Base-by-base conservation (phyloP, 139 green algal species). In the Mychonastes homosphaera region DNA sequence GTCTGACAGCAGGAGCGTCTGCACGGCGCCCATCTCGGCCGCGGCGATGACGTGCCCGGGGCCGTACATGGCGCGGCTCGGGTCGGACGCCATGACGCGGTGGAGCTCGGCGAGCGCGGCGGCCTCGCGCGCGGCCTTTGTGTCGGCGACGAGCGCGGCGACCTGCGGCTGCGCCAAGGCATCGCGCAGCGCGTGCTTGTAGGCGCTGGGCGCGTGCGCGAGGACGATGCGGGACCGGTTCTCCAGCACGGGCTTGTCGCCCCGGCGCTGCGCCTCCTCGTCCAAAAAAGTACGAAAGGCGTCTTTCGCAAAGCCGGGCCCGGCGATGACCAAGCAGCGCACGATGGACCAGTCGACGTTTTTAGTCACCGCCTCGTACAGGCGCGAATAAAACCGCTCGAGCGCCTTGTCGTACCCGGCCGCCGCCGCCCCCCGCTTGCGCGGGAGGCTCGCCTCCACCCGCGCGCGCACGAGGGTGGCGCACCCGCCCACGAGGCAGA, bases 281-380 rank as follows among this genome's bases (percentile, higher is more conserved):
- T 86, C 70, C 52, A 97, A 54, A 60, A 80, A 88, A 4, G 40
- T 24, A 30, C 41, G 23, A 59, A 97, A 87, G 48, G 73, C 48
- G 56, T 98, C 90, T 72, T 97, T 97, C 13, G 79, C 78, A 69
- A 97, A 98, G 8, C 91, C 91, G 8, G 91, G 91, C 2, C 88
- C 90, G 21, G 91, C 91, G 19, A 98, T 85, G 12, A 98, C 80
- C 16, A 98, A 72, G 65, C 91, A 97, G 51, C 87, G 85, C 35
- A 96, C 80, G 3, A 94, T 63, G 0, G 57, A 62, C 69, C 90
- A 97, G 79, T 96, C 83, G 5, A 97, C 78, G 64, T 95, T 77
- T 1, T 79, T 69, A 28, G 83, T 44, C 3, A 97, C 71, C 2
- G 85, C 80, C 13, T 53, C 69, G n/a, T 71, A 84, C 44, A 67